Evolutionary conservation across 345 rosid species (phyloP).

Genomic region (Lumnitzera racemosa): DNA sequence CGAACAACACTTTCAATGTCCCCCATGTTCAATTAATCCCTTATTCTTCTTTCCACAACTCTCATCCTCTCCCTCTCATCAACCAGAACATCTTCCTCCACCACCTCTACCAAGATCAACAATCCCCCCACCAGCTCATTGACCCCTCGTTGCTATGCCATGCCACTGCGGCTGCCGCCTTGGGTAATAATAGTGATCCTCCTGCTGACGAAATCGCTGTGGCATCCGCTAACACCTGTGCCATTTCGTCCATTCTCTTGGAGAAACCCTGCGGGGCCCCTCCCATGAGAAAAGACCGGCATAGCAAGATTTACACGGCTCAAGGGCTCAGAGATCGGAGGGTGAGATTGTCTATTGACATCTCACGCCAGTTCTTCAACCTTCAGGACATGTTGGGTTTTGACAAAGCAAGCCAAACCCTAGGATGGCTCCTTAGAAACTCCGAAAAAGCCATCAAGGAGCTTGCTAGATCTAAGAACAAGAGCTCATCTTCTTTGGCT

Average conservation of each 20-base stretch:
- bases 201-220: background rate
- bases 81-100: no score
- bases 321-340: conserved; percentile 3
- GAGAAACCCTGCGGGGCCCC: background rate
- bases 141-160: no score
- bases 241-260: no score
- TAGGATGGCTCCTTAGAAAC: conserved; percentile 10
- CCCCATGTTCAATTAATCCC: no score
- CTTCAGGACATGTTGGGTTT: conserved; percentile 4
- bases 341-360: background rate
- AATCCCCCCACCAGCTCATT: no score
- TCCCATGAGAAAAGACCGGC: conserved; percentile 7
- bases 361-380: background rate
- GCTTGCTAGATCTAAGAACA: conserved; percentile 16
- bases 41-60: no score
- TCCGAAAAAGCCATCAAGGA: conserved; percentile 53
- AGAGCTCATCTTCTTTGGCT: conserved; percentile 11
- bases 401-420: conserved; percentile 1
- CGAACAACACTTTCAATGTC: no score
- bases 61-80: no score
- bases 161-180: no score
- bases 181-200: no score
- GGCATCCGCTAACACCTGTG: background rate
- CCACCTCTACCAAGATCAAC: no score
- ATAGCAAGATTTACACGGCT: conserved; percentile 3